phyloP scores from a whole-genome alignment of 2,329 filamentous ascomycete genomes.

The Colletotrichum sp. region DNA sequence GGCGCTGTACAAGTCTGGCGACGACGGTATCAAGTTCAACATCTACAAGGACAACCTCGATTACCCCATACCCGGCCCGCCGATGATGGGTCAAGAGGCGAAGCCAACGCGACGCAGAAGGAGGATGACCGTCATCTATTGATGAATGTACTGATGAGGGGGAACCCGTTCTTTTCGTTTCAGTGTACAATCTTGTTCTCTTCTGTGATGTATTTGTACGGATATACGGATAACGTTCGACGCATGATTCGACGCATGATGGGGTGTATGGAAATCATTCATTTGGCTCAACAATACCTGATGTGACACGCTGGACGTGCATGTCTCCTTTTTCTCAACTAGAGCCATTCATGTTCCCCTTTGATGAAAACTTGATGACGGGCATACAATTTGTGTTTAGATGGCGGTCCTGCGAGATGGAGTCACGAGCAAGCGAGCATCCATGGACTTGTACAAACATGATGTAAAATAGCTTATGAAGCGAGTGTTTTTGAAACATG shows the following conservation, averaged over 20 bases:
- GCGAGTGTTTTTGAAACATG: neutral
- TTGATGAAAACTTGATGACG: neutral
- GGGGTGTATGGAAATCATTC: neutral
- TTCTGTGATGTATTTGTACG: neutral
- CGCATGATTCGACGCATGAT: neutral
- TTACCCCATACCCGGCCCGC: conserved; percentile 36
- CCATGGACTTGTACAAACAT: neutral
- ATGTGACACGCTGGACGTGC: conserved; percentile 3
- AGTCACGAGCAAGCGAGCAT: neutral
- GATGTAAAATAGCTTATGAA: neutral
- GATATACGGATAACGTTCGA: neutral
- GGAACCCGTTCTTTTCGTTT: neutral
- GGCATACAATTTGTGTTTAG: neutral
- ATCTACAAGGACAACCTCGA: conserved; percentile 32
- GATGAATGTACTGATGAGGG: neutral
- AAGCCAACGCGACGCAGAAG: neutral
- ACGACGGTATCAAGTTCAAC: conserved; percentile 41
- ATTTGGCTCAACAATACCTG: neutral
- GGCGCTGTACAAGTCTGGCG: conserved; percentile 37
- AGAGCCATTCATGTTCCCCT: neutral
- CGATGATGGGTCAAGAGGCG: conserved; percentile 23
- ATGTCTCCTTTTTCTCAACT: neutral
- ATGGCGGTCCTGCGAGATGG: neutral
- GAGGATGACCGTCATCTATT: conserved; percentile 3
- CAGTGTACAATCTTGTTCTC: neutral